phyloP scores from a whole-genome alignment of 2,329 filamentous ascomycete genomes.

The Fusarium duplospermum region DNA sequence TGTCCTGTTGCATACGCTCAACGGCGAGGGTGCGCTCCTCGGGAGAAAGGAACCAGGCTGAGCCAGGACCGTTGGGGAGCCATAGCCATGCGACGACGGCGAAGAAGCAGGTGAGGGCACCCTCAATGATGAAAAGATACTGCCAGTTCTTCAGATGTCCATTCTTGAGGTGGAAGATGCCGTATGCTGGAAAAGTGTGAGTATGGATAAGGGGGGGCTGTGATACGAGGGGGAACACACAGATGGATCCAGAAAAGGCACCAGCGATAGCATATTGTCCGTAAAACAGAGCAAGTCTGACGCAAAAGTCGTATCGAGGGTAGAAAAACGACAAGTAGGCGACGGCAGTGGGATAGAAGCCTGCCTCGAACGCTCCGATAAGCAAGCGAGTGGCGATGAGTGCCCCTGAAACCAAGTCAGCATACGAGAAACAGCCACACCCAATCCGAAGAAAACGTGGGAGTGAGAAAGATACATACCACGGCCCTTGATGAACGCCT shows the following conservation, averaged over 20 bases:
- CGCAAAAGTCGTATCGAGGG: slow-evolving; percentile 40
- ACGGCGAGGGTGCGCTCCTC: slow-evolving; percentile 38
- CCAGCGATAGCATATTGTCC: slow-evolving; percentile 44
- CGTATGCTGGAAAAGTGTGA: slow-evolving; percentile 37
- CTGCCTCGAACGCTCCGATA: slow-evolving; percentile 44
- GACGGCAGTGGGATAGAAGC: slow-evolving; percentile 46
- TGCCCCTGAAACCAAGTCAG: slow-evolving; percentile 30
- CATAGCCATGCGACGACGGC: slow-evolving; percentile 43
- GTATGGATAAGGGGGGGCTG: background rate
- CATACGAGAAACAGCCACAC: background rate
- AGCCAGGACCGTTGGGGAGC: slow-evolving; percentile 41
- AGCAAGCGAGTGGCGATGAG: slow-evolving; percentile 43
- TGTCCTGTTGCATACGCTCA: slow-evolving; percentile 39
- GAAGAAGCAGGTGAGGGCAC: slow-evolving; percentile 53
- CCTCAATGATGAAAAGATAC: slow-evolving; percentile 78
- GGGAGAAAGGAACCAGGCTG: slow-evolving; percentile 41
- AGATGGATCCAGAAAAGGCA: slow-evolving; percentile 44
- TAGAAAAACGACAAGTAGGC: slow-evolving; percentile 44
- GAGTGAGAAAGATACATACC: slow-evolving; percentile 22
- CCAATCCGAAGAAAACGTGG: background rate
- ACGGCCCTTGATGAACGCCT: slow-evolving; percentile 42
- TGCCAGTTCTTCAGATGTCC: slow-evolving; percentile 67
- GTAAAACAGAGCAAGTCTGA: slow-evolving; percentile 44
- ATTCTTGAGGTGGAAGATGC: slow-evolving; percentile 41
- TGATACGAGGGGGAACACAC: slow-evolving; percentile 19